Evolutionary conservation across 768 basidiomycete genomes (phyloP), one percentile per base, ranked within the genome.

Genomic region (Termitomyces bulborhizus): DNA sequence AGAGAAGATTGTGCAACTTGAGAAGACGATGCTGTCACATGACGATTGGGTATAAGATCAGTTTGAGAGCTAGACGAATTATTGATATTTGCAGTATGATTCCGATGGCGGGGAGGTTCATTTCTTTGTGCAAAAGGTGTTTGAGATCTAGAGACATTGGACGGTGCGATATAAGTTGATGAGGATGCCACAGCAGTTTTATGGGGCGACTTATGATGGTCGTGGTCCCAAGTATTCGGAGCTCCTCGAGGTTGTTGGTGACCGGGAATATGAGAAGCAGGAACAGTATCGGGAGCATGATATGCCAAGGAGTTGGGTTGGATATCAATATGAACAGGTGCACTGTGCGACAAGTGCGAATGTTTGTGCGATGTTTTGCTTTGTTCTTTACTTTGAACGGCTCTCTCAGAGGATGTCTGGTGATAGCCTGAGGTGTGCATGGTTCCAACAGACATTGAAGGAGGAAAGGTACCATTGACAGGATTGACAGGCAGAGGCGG

Each of bases 21-120:
- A 46, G 57, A 58, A 41, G 60, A 51, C 41, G 55, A 43, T 39
- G 54, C 29, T 53, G 41, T 37, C 44, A 46, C 46, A 56, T 40
- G 46, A 37, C 42, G 57, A 37, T 52, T 29, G 26, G 29, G 13
- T 5, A 45, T 46, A 21, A 43, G 21, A 9, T 60, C 55, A 7
- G 47, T 15, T n/a, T 56, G 52, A 18, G 58, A 54, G 21, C 39
- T 29, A 37, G 48, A 40, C 5, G 26, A 9, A 53, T 47, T 18
- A 29, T 56, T 46, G 11, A 13, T 16, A 41, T 34, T 27, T 5
- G 21, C 29, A 42, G 7, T 43, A 4, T 8, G 49, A n/a, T 49
- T 44, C 15, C 56, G 53, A 24, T 46, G 16, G 15, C 41, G 47
- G 15, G 32, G 27, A 39, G 37, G 12, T 34, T 56, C 58, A 2